phyloP scores from a whole-genome alignment of 2,329 filamentous ascomycete species.

The Aspergillus proliferans region DNA sequence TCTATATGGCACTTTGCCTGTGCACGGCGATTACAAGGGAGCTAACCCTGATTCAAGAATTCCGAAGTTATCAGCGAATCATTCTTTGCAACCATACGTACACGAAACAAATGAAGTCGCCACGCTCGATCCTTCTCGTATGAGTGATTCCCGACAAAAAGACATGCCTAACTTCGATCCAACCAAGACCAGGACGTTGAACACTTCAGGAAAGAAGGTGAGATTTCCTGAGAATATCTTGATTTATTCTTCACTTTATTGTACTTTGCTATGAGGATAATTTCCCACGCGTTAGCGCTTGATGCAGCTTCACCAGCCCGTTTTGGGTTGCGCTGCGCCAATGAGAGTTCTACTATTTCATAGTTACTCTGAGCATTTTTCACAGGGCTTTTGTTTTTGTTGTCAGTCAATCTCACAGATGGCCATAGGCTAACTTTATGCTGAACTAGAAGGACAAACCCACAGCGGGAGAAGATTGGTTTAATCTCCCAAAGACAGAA shows the following conservation, averaged over 20 bases:
- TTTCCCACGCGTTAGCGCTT: slow-evolving; percentile 59
- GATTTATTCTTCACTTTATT: not conserved
- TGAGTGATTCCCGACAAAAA: slow-evolving; percentile 45
- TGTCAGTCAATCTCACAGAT: not conserved
- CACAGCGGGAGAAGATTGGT: slow-evolving; percentile 78
- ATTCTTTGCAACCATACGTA: slow-evolving; percentile 50
- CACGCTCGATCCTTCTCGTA: slow-evolving; percentile 46
- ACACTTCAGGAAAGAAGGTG: slow-evolving; percentile 42
- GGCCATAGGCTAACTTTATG: slow-evolving; percentile 6
- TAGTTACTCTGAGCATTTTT: slow-evolving; percentile 62
- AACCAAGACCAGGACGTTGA: not conserved
- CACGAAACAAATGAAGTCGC: slow-evolving; percentile 48
- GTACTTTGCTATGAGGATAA: slow-evolving; percentile 63
- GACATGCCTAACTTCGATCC: slow-evolving; percentile 6
- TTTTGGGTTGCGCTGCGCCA: slow-evolving; percentile 72
- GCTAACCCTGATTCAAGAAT: slow-evolving; percentile 21
- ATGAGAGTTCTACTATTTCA: slow-evolving; percentile 61
- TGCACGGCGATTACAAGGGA: not conserved
- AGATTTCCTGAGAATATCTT: slow-evolving; percentile 12
- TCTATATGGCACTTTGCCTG: not conserved
- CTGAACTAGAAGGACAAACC: slow-evolving; percentile 45
- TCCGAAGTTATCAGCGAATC: slow-evolving; percentile 45
- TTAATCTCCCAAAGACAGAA: slow-evolving; percentile 75
- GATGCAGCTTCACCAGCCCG: slow-evolving; percentile 68
- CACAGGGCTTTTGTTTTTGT: slow-evolving; percentile 8